Conservation (phyloP, 1,139 yeast genomes). For the Yamadazyma sp. region DNA sequence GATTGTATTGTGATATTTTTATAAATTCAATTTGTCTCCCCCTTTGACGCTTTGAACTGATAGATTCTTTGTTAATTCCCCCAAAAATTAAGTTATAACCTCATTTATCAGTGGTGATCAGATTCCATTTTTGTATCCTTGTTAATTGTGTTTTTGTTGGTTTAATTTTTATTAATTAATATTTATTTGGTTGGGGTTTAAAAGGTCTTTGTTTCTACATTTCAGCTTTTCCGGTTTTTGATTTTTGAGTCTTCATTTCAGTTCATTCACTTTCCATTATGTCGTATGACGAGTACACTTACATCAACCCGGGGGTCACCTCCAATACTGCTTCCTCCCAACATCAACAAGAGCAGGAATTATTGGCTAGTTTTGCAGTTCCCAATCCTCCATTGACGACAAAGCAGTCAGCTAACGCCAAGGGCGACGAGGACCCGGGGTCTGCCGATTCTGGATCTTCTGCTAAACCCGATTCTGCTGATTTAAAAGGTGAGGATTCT, state of each 20-base stretch:
- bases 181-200: constrained; percentile 1
- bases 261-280: neutral
- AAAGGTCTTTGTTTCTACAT: neutral
- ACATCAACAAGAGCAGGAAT: constrained; percentile 47
- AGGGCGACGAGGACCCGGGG: no score
- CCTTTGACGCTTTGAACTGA: neutral
- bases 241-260: neutral
- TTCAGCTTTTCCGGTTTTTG: neutral
- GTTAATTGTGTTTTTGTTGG: neutral
- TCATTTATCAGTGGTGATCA: neutral
- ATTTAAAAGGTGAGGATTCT: no score
- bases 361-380: constrained; percentile 38
- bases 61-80: neutral
- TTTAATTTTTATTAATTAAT: neutral
- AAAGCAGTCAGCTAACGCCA: neutral
- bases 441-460: no score
- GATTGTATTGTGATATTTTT: neutral
- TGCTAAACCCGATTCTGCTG: neutral
- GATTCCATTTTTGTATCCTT: neutral
- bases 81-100: neutral
- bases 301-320: constrained; percentile 7
- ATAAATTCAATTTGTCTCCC: neutral
- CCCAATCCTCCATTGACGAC: constrained; percentile 44
- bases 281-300: constrained; percentile 4
- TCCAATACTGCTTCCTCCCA: constrained; percentile 43